phyloP scores from a whole-genome alignment of 2,329 filamentous ascomycete genomes.

The Ceratocystis cubensis region DNA sequence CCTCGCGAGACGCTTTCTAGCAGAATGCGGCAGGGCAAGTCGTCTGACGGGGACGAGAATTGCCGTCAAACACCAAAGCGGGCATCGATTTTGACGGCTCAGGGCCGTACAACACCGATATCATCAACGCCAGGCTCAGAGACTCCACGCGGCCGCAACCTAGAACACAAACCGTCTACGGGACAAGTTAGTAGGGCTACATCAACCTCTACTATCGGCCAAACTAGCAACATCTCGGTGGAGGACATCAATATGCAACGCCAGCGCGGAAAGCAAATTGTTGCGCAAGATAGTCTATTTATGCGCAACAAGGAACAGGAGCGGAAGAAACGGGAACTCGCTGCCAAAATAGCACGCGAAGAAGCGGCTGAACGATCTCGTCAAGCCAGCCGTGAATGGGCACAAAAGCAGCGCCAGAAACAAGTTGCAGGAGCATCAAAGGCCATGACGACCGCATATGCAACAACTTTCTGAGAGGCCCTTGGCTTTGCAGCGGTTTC shows the following conservation, averaged over 20 bases:
- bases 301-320: constrained; percentile 40
- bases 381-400: constrained; percentile 48
- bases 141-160: constrained; percentile 19
- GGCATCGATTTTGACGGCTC: constrained; percentile 21
- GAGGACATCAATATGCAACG: constrained; percentile 41
- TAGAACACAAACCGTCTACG: constrained; percentile 9
- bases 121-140: constrained; percentile 14
- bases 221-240: constrained; percentile 38
- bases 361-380: constrained; percentile 50
- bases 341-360: constrained; percentile 43
- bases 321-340: constrained; percentile 41
- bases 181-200: constrained; percentile 30
- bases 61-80: constrained; percentile 22
- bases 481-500: neutral
- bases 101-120: constrained; percentile 17
- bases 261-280: constrained; percentile 42
- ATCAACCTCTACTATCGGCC: constrained; percentile 36
- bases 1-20: constrained; percentile 48
- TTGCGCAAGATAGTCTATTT: constrained; percentile 39
- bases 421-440: constrained; percentile 23
- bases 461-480: neutral
- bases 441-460: neutral
- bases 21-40: constrained; percentile 40
- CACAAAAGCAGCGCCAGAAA: constrained; percentile 43
- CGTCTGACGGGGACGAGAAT: constrained; percentile 25